Base-by-base conservation (phyloP, 139 green algal species). In the Chlamydomonas incerta region DNA sequence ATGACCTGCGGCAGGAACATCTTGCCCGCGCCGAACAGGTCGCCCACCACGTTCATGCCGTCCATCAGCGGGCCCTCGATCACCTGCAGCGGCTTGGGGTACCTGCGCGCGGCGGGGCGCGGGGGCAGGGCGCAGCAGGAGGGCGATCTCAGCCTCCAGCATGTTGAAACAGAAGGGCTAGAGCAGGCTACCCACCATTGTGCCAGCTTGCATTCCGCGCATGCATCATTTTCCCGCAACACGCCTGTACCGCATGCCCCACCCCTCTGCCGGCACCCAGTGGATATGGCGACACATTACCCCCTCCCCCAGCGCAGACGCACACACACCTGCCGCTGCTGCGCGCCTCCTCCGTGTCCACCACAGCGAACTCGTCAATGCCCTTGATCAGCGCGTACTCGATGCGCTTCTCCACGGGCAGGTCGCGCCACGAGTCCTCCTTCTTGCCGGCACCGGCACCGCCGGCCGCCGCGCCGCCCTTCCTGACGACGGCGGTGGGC, bases 1-100 rank as follows among this genome's bases (percentile, higher is more conserved):
- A 99, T 99, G 24, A 99, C 97, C 94, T 98, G 92, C 0, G 97
- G 97, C 86, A 99, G 89, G 89, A 99, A 99, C 96, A 99, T 99
- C 93, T 99, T 99, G 74, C 97, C 97, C 20, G 97, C 95, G 50
- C 97, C 97, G 75, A 99, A 99, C 28, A 99, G 91, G 91, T 99
- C 97, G 37, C 97, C 97, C 26, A 99, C 97, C 0, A 99, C 94
- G 73, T 99, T 99, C 97, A 99, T 99, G 89, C 97, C 97, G 72
- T 98, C 96, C 97, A 99, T 99, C 18, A 99, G 93, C 2, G 97
- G 97, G 0, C 96, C 96, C 93, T 99, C 97, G 80, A 99, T 99
- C 72, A 99, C 97, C 26, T 97, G 83, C 37, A 99, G 91, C 21
- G 97, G 96, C 72, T 91, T 90, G 0, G 86, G 81, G 83, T 98